Base-by-base conservation (phyloP, 495 filamentous ascomycete species). In the Aspergillus saccharolyticus region DNA sequence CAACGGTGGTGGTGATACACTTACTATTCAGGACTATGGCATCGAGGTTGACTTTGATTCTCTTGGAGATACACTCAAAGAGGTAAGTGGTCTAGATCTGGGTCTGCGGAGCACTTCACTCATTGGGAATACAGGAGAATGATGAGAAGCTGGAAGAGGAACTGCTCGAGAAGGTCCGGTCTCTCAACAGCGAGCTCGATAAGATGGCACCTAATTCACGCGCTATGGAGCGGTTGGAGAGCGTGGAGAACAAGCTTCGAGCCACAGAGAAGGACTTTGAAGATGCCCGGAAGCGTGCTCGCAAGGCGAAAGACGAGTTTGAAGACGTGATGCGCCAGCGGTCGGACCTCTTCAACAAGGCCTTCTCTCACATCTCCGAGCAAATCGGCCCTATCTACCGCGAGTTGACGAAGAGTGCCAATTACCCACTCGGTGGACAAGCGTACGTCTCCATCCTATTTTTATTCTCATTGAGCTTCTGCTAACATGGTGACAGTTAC, bases 121-220 rank as follows among this genome's bases (percentile, higher is more conserved):
- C 61, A 79, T 53, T 6, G 15, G 20, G 43, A 60, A 49, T 28
- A 22, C 58, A 91, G 86, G 78, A 81, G 56, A 76, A 84, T 42
- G 86, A 88, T 53, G 84, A 89, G 52, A 80, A 84, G 49, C 70
- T 87, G 25, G 92, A 96, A 66, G 84, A 89, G n/a, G 80, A 83
- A 52, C 78, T 99, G 24, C 80, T 87, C 54, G 89, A 93, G 44
- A 86, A 86, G 66, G 89, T 97, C 60, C 77, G 80, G 42, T 73
- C 78, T 28, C 78, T 97, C 9, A 86, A 85, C 42, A 73, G 75
- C 52, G 90, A 96, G 63, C 83, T 99, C 30, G 91, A 96, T 59
- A 91, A 92, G 67, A 89, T 97, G 74, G 87, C 92, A 56, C 93
- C 93, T 22, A 97, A 99, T 69, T 91, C 96, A 81, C 89, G 92